These are phyloP conservation scores for Pythium aquatile DNA, from an alignment of 352 stramenopile species.

Conservation along the genomic window DNA sequence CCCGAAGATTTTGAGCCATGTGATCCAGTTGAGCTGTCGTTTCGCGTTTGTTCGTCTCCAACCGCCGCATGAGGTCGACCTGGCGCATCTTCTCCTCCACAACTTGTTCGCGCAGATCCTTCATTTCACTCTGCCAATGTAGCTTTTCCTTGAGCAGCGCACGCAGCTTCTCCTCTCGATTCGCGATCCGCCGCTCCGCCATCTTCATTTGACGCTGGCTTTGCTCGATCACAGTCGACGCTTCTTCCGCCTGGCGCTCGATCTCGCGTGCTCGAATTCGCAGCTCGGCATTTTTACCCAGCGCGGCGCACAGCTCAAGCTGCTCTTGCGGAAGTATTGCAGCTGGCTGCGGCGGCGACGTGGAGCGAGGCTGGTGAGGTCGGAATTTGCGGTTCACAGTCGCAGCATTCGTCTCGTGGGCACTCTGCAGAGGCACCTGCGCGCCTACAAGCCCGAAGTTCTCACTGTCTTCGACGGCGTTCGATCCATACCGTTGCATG, in stretches of 20 bases:
- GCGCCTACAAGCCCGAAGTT: slow-evolving; percentile 25
- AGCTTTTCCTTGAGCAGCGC: slow-evolving; percentile 67
- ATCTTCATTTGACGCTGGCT: slow-evolving; percentile 63
- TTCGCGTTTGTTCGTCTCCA: slow-evolving; percentile 53
- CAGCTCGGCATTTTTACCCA: slow-evolving; percentile 67
- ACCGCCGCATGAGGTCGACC: slow-evolving; percentile 55
- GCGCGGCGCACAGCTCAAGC: slow-evolving; percentile 51
- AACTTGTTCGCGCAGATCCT: slow-evolving; percentile 52
- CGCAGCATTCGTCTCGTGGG: slow-evolving; percentile 10
- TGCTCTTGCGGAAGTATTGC: slow-evolving; percentile 38
- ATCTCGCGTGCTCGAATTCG: slow-evolving; percentile 56
- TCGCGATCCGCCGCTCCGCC: slow-evolving; percentile 48
- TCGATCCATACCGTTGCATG: slow-evolving; percentile 22
- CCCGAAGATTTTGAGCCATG: slow-evolving; percentile 30
- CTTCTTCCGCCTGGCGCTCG: slow-evolving; percentile 45
- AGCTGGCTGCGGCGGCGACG: slow-evolving; percentile 10
- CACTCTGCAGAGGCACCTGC: slow-evolving; percentile 5
- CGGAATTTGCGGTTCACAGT: slow-evolving; percentile 23
- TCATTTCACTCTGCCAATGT: slow-evolving; percentile 64
- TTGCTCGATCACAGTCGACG: slow-evolving; percentile 43
- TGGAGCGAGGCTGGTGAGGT: slow-evolving; percentile 20
- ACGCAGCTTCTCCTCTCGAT: slow-evolving; percentile 62
- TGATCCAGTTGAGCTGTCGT: slow-evolving; percentile 36
- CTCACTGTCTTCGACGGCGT: slow-evolving; percentile 23
- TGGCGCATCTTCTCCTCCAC: slow-evolving; percentile 76